These are phyloP conservation scores for Pseudisothecium myosuroides DNA, from an alignment of 225 moss, liverwort and hornwort genomes.

Conservation along the genomic window DNA sequence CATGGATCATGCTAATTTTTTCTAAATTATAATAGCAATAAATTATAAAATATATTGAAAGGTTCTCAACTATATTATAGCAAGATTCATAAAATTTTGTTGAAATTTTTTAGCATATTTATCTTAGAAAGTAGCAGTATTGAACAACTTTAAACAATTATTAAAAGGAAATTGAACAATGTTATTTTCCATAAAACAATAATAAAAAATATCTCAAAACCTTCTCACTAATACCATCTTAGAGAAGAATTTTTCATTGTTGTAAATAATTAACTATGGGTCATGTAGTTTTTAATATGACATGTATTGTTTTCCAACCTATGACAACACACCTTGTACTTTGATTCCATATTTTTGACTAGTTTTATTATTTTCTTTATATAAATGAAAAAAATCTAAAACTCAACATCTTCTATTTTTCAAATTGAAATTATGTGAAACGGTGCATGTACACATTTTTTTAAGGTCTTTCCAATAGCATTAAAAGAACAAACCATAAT, in stretches of 20 bases:
- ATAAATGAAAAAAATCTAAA: not conserved
- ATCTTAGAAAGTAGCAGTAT: not conserved
- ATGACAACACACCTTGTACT: not conserved
- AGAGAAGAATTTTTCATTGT: not conserved
- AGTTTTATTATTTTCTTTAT: not conserved
- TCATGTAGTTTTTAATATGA: not conserved
- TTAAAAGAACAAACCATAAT: not conserved
- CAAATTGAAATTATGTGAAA: not conserved
- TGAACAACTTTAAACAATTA: not conserved
- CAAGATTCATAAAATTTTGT: not conserved
- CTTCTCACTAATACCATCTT: not conserved
- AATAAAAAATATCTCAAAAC: not conserved
- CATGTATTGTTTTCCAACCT: not conserved
- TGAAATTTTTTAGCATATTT: not conserved
- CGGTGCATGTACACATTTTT: not conserved
- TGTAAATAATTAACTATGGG: not conserved
- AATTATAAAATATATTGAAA: not conserved
- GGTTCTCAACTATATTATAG: not conserved
- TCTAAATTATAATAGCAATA: not conserved
- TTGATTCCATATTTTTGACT: not conserved
- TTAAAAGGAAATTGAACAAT: not conserved
- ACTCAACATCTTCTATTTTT: not conserved
- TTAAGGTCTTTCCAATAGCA: accelerated
- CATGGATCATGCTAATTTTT: not conserved
- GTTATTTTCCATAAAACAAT: not conserved